Conservation (phyloP, 139 green algal genomes). For the Asterochloris sp. region DNA sequence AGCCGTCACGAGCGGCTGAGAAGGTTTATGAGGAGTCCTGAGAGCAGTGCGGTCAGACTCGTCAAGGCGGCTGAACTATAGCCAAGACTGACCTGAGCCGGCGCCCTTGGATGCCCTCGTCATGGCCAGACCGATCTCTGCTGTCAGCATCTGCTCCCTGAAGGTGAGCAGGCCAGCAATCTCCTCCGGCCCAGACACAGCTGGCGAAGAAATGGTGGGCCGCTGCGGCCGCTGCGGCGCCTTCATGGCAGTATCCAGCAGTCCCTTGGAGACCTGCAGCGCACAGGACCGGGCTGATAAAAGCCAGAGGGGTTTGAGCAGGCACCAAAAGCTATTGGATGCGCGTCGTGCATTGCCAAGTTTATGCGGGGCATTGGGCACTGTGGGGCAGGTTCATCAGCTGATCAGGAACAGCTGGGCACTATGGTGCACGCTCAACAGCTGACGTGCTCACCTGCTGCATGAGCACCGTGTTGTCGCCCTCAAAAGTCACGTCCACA, state of each 20-base stretch:
- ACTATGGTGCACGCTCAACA: neutral
- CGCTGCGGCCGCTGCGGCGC: slow-evolving; percentile 1
- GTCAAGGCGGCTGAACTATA: neutral
- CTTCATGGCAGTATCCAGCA: slow-evolving; percentile 40
- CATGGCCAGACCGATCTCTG: slow-evolving; percentile 42
- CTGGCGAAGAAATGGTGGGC: slow-evolving; percentile 1
- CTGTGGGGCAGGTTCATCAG: neutral
- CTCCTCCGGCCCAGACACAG: neutral
- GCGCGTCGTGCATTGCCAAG: neutral
- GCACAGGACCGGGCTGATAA: neutral
- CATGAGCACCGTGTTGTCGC: slow-evolving; percentile 94
- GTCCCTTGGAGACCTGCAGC: slow-evolving; percentile 24
- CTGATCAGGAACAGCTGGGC: neutral
- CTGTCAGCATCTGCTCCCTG: slow-evolving; percentile 31
- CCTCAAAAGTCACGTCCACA: slow-evolving; percentile 89
- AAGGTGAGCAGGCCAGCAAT: slow-evolving; percentile 45
- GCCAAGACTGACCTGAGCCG: slow-evolving; percentile 1
- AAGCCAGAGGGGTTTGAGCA: neutral
- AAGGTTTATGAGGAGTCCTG: too few species aligned
- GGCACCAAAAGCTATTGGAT: neutral
- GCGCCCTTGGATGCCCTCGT: slow-evolving; percentile 29
- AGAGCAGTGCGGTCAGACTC: too few species aligned
- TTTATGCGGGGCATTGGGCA: neutral
- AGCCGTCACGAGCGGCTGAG: too few species aligned
- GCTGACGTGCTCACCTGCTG: slow-evolving; percentile 48